phyloP scores from a whole-genome alignment of 306 rosid genomes.

The Inga leiocalycina region DNA sequence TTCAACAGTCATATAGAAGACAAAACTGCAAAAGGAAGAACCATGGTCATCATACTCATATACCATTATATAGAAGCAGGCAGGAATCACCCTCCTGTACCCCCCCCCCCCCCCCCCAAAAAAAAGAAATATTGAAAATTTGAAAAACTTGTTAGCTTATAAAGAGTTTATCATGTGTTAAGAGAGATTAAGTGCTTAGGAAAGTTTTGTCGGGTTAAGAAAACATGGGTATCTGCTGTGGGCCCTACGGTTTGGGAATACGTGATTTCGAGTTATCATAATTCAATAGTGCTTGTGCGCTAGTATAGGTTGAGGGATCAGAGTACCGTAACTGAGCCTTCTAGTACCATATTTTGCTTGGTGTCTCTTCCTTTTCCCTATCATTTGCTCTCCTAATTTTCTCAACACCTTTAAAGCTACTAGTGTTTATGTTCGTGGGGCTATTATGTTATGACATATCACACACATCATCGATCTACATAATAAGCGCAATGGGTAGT shows the following conservation, averaged over 20 bases:
- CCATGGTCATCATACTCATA: neutral
- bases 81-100: neutral
- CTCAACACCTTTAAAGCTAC: neutral
- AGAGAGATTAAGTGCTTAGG: neutral
- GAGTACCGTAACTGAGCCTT: neutral
- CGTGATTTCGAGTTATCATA: neutral
- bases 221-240: neutral
- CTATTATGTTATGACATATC: neutral
- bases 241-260: neutral
- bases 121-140: neutral
- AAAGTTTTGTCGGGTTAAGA: neutral
- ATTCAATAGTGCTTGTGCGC: neutral
- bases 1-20: neutral
- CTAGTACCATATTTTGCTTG: neutral
- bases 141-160: neutral
- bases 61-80: neutral
- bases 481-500: neutral
- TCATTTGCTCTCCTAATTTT: neutral
- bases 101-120: neutral
- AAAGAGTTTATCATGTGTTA: neutral
- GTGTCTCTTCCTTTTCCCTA: neutral
- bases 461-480: neutral
- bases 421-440: neutral
- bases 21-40: neutral
- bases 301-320: neutral